Base-by-base conservation (phyloP, 1,139 yeast genomes). In the Hyphopichia buzzinii region DNA sequence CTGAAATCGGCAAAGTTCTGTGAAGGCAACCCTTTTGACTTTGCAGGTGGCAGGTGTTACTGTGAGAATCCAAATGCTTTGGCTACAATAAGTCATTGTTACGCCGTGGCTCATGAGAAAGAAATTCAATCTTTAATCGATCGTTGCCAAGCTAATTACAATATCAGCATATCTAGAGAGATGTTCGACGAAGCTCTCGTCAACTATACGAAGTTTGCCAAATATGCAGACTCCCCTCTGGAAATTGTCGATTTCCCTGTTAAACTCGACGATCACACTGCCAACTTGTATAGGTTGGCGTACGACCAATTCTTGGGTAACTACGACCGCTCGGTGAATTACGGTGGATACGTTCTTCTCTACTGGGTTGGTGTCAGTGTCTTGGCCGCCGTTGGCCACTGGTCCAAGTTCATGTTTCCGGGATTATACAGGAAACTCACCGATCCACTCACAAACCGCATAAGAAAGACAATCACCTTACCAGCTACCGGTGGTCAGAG, bases 11-110 rank as follows among this genome's bases (percentile, higher is more conserved):
- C 59, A 2, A 38, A 45, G 3, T 65, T 64, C 38, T 64, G 72
- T 40, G 39, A 37, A 5, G 33, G 36, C 17, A 36, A 39, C 10
- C 34, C 39, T 26, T 35, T 35, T 7, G 40, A 43, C 7, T 37
- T 35, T 25, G 49, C 36, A 8, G 39, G 40, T 35, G 35, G 32
- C 14, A 10, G 8, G 4, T 64, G 71, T 40, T 49, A 46, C 34
- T 68, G 74, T 43, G 39, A 41, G 14, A 61, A 66, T 39, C 44
- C 44, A 10, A 50, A 57, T 31, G 72, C 74, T 1, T 50, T 69
- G 46, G 65, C 74, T n/a, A 66, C 73, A 1, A 58, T 68, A 32
- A 55, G 73, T 6, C 63, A 62, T 39, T 71, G 75, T 42, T 67
- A 61, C 43, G 33, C 45, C 12, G 37, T 41, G 2, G 60, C 58